phyloP scores from a whole-genome alignment of 2,329 filamentous ascomycete genomes.

The Penicillium corylophilum region DNA sequence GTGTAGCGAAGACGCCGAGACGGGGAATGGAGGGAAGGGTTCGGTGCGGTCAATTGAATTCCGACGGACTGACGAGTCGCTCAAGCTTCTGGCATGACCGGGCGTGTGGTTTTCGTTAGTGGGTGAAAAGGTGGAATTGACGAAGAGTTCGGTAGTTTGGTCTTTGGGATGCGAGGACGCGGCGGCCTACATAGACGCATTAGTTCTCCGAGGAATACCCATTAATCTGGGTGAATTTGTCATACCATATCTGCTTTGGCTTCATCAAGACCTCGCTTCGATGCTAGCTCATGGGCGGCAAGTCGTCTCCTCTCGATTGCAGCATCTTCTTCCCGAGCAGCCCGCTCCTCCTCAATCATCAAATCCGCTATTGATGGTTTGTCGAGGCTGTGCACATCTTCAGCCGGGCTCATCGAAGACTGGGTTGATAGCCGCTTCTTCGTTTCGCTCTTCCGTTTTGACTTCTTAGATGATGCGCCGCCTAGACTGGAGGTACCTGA shows the following conservation, averaged over 20 bases:
- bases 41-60: constrained; percentile 26
- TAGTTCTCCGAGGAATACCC: too few species aligned
- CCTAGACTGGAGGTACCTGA: constrained; percentile 51
- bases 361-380: constrained; percentile 55
- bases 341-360: constrained; percentile 57
- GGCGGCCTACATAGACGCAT: constrained; percentile 9
- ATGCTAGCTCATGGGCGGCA: constrained; percentile 56
- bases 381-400: constrained; percentile 32
- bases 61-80: constrained; percentile 15
- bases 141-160: neutral
- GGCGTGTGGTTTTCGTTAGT: constrained; percentile 7
- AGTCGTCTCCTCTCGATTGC: constrained; percentile 54
- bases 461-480: constrained; percentile 46
- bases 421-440: constrained; percentile 31
- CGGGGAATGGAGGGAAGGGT: constrained; percentile 34
- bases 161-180: constrained; percentile 10
- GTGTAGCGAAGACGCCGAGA: constrained; percentile 7
- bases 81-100: constrained; percentile 6
- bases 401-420: constrained; percentile 25
- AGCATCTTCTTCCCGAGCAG: constrained; percentile 56
- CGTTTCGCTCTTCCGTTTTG: constrained; percentile 38
- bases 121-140: constrained; percentile 7
- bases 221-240: too few species aligned
- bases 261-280: constrained; percentile 51
- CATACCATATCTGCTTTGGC: constrained; percentile 31